These are phyloP conservation scores for Ogataea neopini DNA, from an alignment of 805 yeast species.

Conservation along the genomic window DNA sequence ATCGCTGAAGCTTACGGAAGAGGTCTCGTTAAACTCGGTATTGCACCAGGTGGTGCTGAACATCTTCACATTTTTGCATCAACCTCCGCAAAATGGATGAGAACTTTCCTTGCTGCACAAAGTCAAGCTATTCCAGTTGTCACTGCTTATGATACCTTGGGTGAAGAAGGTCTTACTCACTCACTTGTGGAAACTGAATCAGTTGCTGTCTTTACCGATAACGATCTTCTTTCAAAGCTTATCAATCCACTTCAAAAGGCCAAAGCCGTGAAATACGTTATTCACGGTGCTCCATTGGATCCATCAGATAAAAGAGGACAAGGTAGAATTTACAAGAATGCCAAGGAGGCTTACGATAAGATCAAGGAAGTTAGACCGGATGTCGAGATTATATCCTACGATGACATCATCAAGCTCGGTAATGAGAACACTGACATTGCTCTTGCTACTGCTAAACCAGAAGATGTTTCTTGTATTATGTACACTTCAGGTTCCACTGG, in stretches of 20 bases:
- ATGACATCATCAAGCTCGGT: conserved; percentile 71
- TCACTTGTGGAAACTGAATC: conserved; percentile 83
- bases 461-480: conserved; percentile 74
- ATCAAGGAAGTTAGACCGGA: conserved; percentile 74
- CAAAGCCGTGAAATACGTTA: conserved; percentile 59
- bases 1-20: conserved; percentile 59
- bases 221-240: conserved; percentile 64
- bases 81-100: conserved; percentile 91
- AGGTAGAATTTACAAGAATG: conserved; percentile 60
- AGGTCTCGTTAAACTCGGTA: conserved; percentile 75
- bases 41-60: conserved; percentile 59
- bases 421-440: conserved; percentile 42
- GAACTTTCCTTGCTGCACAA: conserved; percentile 74
- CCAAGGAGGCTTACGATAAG: conserved; percentile 57
- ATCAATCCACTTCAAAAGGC: conserved; percentile 72
- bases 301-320: conserved; percentile 61
- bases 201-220: conserved; percentile 81
- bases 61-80: conserved; percentile 83
- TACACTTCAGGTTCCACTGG: conserved; percentile 89
- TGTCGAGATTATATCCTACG: conserved; percentile 60
- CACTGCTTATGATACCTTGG: conserved; percentile 95
- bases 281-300: conserved; percentile 65
- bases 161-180: conserved; percentile 84
- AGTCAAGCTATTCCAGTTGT: conserved; percentile 83
- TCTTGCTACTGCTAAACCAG: conserved; percentile 50